Conservation (phyloP, 768 basidiomycete genomes). For the Russula foetens region DNA sequence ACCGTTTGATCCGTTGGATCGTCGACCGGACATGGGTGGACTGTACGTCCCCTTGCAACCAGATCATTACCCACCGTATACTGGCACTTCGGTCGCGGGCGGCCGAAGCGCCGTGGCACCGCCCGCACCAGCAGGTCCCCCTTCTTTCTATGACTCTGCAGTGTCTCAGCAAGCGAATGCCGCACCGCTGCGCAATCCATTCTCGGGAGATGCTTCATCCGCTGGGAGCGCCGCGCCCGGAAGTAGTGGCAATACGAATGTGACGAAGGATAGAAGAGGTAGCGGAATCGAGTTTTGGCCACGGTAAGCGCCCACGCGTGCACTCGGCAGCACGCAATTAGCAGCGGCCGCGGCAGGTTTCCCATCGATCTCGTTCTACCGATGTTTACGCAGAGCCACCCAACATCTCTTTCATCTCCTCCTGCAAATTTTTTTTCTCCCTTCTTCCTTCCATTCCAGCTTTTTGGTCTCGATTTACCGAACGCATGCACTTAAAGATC, state of each 20-base stretch:
- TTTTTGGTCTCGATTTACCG: not conserved
- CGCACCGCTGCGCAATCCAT: slow-evolving; percentile 31
- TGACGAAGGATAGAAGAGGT: slow-evolving; percentile 43
- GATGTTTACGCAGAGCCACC: not conserved
- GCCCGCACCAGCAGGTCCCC: slow-evolving; percentile 42
- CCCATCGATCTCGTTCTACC: not conserved
- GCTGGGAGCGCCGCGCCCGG: slow-evolving; percentile 23
- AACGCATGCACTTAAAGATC: slow-evolving; percentile 6
- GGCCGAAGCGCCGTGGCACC: slow-evolving; percentile 39
- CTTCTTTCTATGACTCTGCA: slow-evolving; percentile 65
- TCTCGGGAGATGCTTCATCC: slow-evolving; percentile 20
- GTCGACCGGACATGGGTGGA: slow-evolving; percentile 55
- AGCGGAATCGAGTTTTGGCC: slow-evolving; percentile 71
- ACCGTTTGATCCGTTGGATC: slow-evolving; percentile 52
- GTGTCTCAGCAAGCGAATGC: slow-evolving; percentile 34
- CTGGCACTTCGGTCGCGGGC: slow-evolving; percentile 25
- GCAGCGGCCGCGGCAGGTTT: not conserved
- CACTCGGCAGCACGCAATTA: not conserved
- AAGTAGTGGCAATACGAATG: slow-evolving; percentile 38
- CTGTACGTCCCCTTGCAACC: slow-evolving; percentile 81
- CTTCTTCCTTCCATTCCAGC: not conserved
- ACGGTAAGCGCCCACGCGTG: slow-evolving; percentile 37
- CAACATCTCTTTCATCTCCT: slow-evolving; percentile 12
- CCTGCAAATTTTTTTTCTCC: slow-evolving; percentile 13
- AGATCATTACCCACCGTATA: slow-evolving; percentile 61